These are phyloP conservation scores for Vaccinium corymbosum DNA, from an alignment of 148 eudicot species.

Conservation along the genomic window DNA sequence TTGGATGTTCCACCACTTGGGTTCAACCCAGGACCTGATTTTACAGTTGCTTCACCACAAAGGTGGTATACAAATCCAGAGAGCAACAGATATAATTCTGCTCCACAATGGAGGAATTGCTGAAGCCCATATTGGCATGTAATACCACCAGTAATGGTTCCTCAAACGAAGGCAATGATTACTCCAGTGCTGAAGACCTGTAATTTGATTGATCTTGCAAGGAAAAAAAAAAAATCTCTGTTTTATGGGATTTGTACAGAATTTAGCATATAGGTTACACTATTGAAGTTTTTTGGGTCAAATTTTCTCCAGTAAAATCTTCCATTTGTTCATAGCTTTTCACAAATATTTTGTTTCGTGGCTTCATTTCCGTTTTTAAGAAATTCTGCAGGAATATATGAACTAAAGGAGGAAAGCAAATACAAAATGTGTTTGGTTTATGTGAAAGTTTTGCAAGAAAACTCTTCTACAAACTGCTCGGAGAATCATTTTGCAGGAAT, in stretches of 20 bases:
- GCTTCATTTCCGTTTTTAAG: background rate
- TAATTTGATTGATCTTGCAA: conserved; percentile 24
- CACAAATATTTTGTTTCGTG: background rate
- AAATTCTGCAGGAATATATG: background rate
- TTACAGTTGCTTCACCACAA: conserved; percentile 50
- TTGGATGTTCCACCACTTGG: conserved; percentile 47
- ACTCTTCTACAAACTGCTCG: background rate
- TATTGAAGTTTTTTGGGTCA: background rate
- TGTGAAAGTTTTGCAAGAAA: background rate
- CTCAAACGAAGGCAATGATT: conserved; percentile 42
- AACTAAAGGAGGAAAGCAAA: background rate
- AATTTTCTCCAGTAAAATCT: background rate
- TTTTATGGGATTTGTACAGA: conserved; percentile 17
- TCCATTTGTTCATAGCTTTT: background rate
- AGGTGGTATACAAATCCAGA: conserved; percentile 36
- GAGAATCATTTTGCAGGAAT: background rate
- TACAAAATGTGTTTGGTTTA: background rate
- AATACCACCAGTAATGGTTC: conserved; percentile 34
- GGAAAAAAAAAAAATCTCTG: background rate
- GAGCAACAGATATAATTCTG: conserved; percentile 27
- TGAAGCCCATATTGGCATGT: conserved; percentile 48
- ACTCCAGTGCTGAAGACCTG: conserved; percentile 44
- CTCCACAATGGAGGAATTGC: conserved; percentile 36
- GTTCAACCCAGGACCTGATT: conserved; percentile 59
- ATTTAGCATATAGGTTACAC: background rate